A percentile compares a stretch with the other conserved stretches of the same genome.
Evolutionary conservation across 352 stramenopile species (phyloP).

Genomic region (Phytophthora podocarpi): DNA sequence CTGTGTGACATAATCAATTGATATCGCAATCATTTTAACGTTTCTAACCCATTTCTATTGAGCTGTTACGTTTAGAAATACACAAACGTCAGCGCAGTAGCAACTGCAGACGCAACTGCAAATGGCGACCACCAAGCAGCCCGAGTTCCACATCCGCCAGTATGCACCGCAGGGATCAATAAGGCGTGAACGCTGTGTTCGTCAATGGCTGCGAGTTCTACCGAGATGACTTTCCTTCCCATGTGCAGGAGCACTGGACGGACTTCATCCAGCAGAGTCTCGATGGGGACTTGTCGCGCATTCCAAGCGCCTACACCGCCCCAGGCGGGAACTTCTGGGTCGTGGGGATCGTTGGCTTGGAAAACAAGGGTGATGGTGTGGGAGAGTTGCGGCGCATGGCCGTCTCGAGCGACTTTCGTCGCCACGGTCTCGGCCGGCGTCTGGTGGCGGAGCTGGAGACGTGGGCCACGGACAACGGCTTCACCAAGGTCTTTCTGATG

Average conservation of each 20-base stretch:
- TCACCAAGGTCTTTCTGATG: slow-evolving; percentile 34
- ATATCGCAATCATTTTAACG: too few relatives aligned
- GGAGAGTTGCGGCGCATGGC: slow-evolving; percentile 58
- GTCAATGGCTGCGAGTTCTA: slow-evolving; percentile 34
- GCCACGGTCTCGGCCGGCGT: slow-evolving; percentile 40
- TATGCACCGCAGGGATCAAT: slow-evolving; percentile 21
- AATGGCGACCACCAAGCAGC: slow-evolving; percentile 4
- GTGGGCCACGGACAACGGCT: slow-evolving; percentile 42
- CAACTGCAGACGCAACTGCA: background rate
- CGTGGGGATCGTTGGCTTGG: slow-evolving; percentile 48
- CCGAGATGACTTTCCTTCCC: slow-evolving; percentile 9
- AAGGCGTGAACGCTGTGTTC: slow-evolving; percentile 33
- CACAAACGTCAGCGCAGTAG: too few relatives aligned
- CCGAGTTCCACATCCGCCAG: slow-evolving; percentile 23
- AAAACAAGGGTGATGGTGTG: slow-evolving; percentile 33
- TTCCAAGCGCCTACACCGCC: slow-evolving; percentile 36
- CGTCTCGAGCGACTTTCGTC: slow-evolving; percentile 38
- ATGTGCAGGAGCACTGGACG: slow-evolving; percentile 30
- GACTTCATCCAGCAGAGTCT: slow-evolving; percentile 40
- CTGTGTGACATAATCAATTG: too few relatives aligned
- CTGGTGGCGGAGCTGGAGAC: slow-evolving; percentile 47
- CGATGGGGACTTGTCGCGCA: slow-evolving; percentile 30
- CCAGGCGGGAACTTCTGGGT: slow-evolving; percentile 54
- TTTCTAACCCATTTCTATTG: too few relatives aligned
- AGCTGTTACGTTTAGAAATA: too few relatives aligned